Evolutionary conservation across 176 grass and related monocot species (phyloP), one percentile per base, ranked within the genome.

Genomic region (Bolboschoenus planiculmis): DNA sequence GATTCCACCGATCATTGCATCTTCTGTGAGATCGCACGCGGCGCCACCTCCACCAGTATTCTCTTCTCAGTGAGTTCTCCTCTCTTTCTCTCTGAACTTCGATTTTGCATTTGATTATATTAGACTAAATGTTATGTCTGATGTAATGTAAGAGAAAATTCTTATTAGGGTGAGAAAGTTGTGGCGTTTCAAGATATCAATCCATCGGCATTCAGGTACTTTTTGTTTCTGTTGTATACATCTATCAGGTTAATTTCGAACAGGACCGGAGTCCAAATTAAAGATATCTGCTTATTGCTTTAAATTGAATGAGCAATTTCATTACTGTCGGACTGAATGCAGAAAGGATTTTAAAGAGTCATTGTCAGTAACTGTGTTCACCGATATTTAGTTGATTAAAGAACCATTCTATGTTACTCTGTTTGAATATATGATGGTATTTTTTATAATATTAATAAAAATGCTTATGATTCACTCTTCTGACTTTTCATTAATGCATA

Each of bases 191-290:
- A 58, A 24, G 96, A 95, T 84, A 93, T 94, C 84, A 95, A 91
- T 31, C 96, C 92, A 7, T 93, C 96, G 7, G 92, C 96, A 7
- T 90, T 93, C 86, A 93, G 92, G 96, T 99, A 92, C 29, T 78
- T 84, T 7, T 33, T 78, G 3, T 26, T 20, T 58, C 16, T 57
- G 20, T 4, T 10, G 8, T 26, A 3, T 58, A 53, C 24, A 46
- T 4, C 30, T 62, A 58, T 18, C 55, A 58, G 48, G 29, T 58
- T 40, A 80, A 75, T 42, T 59, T 59, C 3, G 16, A 31, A 50
- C 10, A 40, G 6, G 4, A 59, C 11, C 33, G 10, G 9, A 9
- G 24, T n/a, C 43, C 18, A 5, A 20, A 53, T 78, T 43, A 67
- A 77, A 31, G 50, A 13, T 29, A 27, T 18, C 18, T 16, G 73